These are phyloP conservation scores for Citrus australasica DNA, from an alignment of 345 rosid genomes.

Conservation along the genomic window DNA sequence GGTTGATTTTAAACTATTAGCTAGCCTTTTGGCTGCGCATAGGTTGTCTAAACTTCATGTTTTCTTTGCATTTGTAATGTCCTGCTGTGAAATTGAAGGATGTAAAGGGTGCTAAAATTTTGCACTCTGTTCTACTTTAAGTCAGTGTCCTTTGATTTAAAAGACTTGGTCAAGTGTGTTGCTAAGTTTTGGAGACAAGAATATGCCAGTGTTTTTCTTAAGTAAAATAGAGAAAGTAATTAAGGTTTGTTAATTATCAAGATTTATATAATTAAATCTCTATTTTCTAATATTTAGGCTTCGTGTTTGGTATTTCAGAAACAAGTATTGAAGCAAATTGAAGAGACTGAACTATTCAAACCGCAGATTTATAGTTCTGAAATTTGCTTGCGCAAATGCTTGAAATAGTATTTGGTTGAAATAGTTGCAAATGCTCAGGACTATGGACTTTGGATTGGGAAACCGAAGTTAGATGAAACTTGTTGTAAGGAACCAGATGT, in stretches of 20 bases:
- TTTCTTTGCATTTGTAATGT: too few species aligned
- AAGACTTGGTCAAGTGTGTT: too few species aligned
- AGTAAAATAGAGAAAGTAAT: conserved; percentile 19
- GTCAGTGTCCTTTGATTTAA: conserved; percentile 7
- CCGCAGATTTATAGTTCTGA: background rate
- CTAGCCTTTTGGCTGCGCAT: too few species aligned
- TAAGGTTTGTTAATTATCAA: conserved; percentile 12
- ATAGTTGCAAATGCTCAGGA: too few species aligned
- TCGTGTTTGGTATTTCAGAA: conserved; percentile 3
- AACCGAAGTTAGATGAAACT: too few species aligned
- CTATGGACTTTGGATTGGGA: too few species aligned
- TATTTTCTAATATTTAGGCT: too few species aligned
- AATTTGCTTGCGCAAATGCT: too few species aligned
- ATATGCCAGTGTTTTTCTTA: background rate
- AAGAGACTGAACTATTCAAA: conserved; percentile 21
- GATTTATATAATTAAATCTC: background rate
- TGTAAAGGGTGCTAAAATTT: background rate
- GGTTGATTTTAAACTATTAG: too few species aligned
- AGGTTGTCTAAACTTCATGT: too few species aligned
- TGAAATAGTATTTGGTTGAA: too few species aligned
- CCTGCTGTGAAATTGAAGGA: background rate
- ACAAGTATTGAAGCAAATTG: conserved; percentile 20
- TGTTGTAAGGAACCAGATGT: too few species aligned
- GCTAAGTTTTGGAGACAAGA: background rate
- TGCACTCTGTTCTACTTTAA: background rate